Conservation (phyloP, 129 eudicot genomes). For the Flaveria brownii region DNA sequence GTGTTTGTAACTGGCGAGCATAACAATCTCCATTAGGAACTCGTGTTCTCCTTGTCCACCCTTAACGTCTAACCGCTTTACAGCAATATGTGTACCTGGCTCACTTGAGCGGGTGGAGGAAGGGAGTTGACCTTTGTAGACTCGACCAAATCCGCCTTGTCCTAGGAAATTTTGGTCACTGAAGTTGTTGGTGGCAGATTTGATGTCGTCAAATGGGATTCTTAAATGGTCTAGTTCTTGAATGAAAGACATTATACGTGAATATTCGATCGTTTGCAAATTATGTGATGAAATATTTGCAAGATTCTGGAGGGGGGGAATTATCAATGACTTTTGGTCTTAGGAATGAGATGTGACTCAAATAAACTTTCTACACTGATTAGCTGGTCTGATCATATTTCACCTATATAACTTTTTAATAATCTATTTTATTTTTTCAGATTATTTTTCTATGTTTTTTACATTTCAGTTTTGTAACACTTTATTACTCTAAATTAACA, state of each 20-base stretch:
- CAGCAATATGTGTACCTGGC: background rate
- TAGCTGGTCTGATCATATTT: no score
- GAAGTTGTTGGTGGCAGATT: slow-evolving; percentile 6
- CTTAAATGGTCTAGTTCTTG: background rate
- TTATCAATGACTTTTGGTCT: no score
- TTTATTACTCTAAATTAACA: no score
- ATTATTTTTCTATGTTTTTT: no score
- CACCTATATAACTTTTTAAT: no score
- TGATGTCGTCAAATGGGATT: slow-evolving; percentile 1
- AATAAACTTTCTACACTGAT: no score
- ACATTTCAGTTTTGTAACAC: no score
- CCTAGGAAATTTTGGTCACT: background rate
- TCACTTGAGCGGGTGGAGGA: background rate
- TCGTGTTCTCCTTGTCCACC: slow-evolving; percentile 4
- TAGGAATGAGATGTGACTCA: no score
- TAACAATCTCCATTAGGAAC: background rate
- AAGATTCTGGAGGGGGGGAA: no score
- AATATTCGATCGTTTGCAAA: background rate
- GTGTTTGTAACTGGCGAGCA: slow-evolving; percentile 25
- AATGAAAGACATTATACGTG: slow-evolving; percentile 3
- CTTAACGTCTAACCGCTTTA: background rate
- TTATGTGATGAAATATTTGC: background rate
- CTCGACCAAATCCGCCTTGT: slow-evolving; percentile 12
- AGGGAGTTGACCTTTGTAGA: slow-evolving; percentile 5
- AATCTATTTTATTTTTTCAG: no score